These are phyloP conservation scores for Wickerhamomyces queroliae DNA, from an alignment of 805 yeast genomes.

Conservation along the genomic window DNA sequence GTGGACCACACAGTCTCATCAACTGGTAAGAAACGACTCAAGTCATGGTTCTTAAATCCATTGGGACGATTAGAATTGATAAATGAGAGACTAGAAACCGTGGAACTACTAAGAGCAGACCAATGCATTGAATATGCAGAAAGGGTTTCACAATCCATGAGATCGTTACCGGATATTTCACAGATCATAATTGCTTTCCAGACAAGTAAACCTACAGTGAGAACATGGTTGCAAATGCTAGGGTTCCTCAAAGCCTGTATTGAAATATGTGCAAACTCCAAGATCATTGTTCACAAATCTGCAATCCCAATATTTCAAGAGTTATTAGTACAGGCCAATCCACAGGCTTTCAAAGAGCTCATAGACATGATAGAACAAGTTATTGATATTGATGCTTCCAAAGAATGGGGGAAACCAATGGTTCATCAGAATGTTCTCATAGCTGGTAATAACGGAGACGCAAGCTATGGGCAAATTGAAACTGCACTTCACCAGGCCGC, in stretches of 20 bases:
- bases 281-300: not conserved
- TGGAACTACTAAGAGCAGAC: constrained; percentile 20
- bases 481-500: constrained; percentile 22
- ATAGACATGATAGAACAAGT: constrained; percentile 17
- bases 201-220: not conserved
- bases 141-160: constrained; percentile 16
- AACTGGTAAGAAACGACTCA: constrained; percentile 25
- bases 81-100: constrained; percentile 23
- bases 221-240: constrained; percentile 2
- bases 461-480: constrained; percentile 28
- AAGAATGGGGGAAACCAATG: constrained; percentile 14
- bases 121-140: constrained; percentile 16
- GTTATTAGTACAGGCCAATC: constrained; percentile 11
- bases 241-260: not conserved
- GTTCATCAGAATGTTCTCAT: not conserved
- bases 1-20: constrained; percentile 23
- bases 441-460: constrained; percentile 23
- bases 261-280: no score
- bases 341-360: constrained; percentile 7
- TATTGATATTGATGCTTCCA: constrained; percentile 33
- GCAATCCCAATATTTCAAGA: constrained; percentile 8
- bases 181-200: constrained; percentile 14
- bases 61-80: constrained; percentile 22
- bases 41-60: constrained; percentile 31
- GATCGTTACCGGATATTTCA: constrained; percentile 25